Conservation (phyloP, 2,329 filamentous ascomycete species). For the Xylaria sp. region DNA sequence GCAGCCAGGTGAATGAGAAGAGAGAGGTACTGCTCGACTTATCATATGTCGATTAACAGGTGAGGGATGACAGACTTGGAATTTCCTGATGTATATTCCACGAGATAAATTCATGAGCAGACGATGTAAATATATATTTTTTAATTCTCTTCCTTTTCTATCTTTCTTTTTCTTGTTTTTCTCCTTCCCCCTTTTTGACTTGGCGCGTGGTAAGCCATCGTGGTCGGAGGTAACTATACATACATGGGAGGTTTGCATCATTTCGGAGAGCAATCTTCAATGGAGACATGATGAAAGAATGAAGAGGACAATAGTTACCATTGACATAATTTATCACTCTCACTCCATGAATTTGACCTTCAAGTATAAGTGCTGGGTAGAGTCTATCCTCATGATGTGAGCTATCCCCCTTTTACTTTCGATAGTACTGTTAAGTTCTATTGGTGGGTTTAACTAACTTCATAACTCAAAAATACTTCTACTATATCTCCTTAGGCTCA, state of each 20-base stretch:
- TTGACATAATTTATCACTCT: too few relatives aligned
- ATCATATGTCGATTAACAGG: slow-evolving; percentile 36
- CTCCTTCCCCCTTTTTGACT: background rate
- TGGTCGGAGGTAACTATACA: background rate
- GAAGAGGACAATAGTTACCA: too few relatives aligned
- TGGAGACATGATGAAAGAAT: too few relatives aligned
- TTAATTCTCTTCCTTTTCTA: background rate
- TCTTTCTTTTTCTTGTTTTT: background rate
- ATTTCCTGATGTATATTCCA: background rate
- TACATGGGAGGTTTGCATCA: too few relatives aligned
- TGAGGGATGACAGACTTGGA: background rate
- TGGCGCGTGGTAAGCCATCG: background rate
- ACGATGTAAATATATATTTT: background rate
- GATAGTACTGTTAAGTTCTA: background rate
- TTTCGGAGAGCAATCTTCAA: too few relatives aligned
- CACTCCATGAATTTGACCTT: background rate
- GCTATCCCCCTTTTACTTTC: background rate
- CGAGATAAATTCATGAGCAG: background rate
- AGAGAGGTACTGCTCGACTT: slow-evolving; percentile 43
- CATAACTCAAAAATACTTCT: background rate
- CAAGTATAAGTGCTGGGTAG: background rate
- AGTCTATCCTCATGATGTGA: background rate
- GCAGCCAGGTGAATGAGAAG: slow-evolving; percentile 42
- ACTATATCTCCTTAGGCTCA: slow-evolving; percentile 37
- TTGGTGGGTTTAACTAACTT: background rate